Evolutionary conservation across 805 yeast genomes (phyloP), one percentile per base, ranked within the genome.

Genomic region (Barnettozyma populi): DNA sequence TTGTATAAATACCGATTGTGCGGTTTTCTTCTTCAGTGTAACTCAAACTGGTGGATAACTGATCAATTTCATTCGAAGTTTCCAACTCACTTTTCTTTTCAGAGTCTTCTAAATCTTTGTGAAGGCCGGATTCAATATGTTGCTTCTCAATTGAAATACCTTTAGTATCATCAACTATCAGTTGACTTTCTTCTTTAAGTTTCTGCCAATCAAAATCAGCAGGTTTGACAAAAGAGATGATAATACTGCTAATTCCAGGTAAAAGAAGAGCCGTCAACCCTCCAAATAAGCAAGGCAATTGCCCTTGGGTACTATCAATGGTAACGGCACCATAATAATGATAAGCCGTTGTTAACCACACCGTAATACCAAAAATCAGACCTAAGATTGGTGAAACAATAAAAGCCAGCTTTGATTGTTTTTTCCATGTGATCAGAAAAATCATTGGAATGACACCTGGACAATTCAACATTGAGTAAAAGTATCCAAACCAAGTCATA

Each of bases 191-290:
- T 10, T 38, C 41, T 39, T 51, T 52, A 44, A 66, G 53, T 16
- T 54, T 43, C 8, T 50, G 35, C 68, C 70, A 65, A 47, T 67
- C 68, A 42, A 61, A 67, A 34, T 57, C 55, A 20, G 55, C 44
- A 13, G 70, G 71, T 27, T 56, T 60, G 4, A 68, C 68, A 29
- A 74, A 68, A 0, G 90, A 84, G 49, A 87, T 69, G 9, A 82
- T 58, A 18, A 92, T 86, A 41, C 27, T 38, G 31, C 32, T 23
- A 19, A 41, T 41, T 20, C 43, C 36, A 19, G 71, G 70, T n/a
- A 66, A 41, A 56, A 64, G 42, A 21, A 68, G 36, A 2, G 72
- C 65, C 6, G 67, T 62, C 36, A 67, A 52, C 7, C 66, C 63
- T 13, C 70, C 72, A 48, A 54, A 66, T 27, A 67, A 53, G 51